These are phyloP conservation scores for Uronychia binucleata DNA, from an alignment of 73 alveolate genomes.

Conservation along the genomic window DNA sequence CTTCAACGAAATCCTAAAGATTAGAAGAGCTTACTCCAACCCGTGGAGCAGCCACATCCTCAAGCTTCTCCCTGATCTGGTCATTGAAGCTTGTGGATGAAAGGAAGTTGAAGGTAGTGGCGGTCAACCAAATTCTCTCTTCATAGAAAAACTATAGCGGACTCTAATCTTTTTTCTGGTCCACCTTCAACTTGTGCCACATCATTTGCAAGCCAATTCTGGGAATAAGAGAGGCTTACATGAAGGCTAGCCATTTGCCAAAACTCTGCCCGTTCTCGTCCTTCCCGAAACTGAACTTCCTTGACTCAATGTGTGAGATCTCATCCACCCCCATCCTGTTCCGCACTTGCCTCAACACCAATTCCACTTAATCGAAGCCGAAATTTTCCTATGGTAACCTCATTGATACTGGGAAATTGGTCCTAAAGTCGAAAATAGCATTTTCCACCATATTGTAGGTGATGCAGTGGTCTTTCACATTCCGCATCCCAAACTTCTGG, in stretches of 20 bases:
- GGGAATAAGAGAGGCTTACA: background rate
- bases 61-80: background rate
- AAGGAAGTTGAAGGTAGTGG: background rate
- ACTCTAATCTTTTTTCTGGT: background rate
- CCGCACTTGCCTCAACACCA: slow-evolving; percentile 39
- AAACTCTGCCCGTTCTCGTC: slow-evolving; percentile 28
- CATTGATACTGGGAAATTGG: slow-evolving; percentile 12
- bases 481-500: slow-evolving; percentile 23
- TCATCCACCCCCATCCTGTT: slow-evolving; percentile 38
- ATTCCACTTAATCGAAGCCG: slow-evolving; percentile 48
- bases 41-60: background rate
- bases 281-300: background rate
- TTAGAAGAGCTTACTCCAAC: no score
- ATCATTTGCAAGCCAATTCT: background rate
- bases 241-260: slow-evolving; percentile 35
- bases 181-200: background rate
- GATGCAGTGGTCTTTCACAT: slow-evolving; percentile 1
- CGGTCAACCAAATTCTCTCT: background rate
- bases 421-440: slow-evolving; percentile 35
- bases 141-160: background rate
- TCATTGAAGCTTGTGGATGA: background rate
- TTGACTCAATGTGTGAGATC: slow-evolving; percentile 28
- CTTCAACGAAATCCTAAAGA: background rate
- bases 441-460: slow-evolving; percentile 48
- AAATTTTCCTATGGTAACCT: background rate